phyloP scores from a whole-genome alignment of 139 green algal genomes.

The Yamagishiella unicocca region DNA sequence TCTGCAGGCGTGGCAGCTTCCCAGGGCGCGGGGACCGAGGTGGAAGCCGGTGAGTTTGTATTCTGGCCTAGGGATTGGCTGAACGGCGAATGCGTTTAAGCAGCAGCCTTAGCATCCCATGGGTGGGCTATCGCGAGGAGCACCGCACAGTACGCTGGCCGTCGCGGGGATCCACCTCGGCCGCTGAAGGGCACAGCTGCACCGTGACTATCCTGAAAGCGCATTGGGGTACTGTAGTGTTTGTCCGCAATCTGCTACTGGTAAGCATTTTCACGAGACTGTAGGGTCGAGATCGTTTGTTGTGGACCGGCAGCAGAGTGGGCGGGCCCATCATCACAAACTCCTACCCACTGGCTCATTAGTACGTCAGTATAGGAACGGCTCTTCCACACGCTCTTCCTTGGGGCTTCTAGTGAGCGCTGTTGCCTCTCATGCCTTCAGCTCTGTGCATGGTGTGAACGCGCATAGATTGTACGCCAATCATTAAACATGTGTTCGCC shows the following conservation, averaged over 20 bases:
- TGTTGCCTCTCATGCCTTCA: too few species aligned
- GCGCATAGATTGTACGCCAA: too few species aligned
- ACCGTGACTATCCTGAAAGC: not conserved
- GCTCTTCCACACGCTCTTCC: too few species aligned
- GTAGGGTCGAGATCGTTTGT: not conserved
- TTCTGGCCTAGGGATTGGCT: not conserved
- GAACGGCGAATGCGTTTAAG: not conserved
- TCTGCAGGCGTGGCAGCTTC: slow-evolving; percentile 1
- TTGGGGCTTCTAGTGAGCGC: too few species aligned
- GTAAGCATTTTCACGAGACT: not conserved
- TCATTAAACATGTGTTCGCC: too few species aligned
- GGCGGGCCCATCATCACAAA: too few species aligned
- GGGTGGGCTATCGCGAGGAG: too few species aligned
- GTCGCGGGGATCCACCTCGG: slow-evolving; percentile 12
- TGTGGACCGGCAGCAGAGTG: slow-evolving; percentile 1
- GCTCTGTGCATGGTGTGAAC: too few species aligned
- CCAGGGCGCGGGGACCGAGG: not conserved
- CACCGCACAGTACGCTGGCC: slow-evolving; percentile 3
- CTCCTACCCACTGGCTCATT: too few species aligned
- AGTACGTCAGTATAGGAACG: too few species aligned
- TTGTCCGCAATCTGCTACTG: not conserved
- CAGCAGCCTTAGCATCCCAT: slow-evolving; percentile 9
- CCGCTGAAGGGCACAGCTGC: slow-evolving; percentile 5
- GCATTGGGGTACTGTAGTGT: slow-evolving; percentile 6
- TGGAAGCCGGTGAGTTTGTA: not conserved